Conservation (phyloP, 495 filamentous ascomycete species). For the Penicillium ochrochloron region DNA sequence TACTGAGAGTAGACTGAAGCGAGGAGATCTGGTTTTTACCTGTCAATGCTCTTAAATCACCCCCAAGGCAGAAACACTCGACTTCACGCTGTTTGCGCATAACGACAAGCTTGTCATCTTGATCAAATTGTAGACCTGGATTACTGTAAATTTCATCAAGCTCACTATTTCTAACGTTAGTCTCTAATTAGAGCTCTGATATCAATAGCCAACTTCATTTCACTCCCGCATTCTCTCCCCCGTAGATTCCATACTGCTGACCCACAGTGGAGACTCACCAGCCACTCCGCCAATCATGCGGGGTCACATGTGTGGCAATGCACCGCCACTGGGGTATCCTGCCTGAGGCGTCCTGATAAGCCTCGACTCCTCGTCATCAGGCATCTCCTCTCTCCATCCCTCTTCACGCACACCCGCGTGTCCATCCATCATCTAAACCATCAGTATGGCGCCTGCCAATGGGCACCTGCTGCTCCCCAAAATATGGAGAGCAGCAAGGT, state of each 20-base stretch:
- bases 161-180: not conserved
- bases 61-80: not conserved
- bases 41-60: not conserved
- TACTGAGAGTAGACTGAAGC: not conserved
- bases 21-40: not conserved
- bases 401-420: constrained; percentile 18
- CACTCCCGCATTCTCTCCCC: not conserved
- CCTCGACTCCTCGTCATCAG: constrained; percentile 36
- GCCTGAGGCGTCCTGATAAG: constrained; percentile 29
- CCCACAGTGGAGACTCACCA: constrained; percentile 1
- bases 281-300: constrained; percentile 12
- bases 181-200: not conserved
- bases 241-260: constrained; percentile 8
- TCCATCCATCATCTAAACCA: constrained; percentile 22
- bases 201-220: not conserved
- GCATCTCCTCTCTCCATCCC: constrained; percentile 27
- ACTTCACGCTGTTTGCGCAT: not conserved
- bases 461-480: constrained; percentile 75
- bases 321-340: constrained; percentile 35
- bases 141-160: not conserved
- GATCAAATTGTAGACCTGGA: not conserved
- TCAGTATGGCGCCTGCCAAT: constrained; percentile 67
- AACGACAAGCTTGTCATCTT: not conserved
- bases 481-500: constrained; percentile 68
- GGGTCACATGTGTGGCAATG: constrained; percentile 39